Conservation (phyloP, 2,329 filamentous ascomycete genomes). For the Conoideocrella luteorostrata region DNA sequence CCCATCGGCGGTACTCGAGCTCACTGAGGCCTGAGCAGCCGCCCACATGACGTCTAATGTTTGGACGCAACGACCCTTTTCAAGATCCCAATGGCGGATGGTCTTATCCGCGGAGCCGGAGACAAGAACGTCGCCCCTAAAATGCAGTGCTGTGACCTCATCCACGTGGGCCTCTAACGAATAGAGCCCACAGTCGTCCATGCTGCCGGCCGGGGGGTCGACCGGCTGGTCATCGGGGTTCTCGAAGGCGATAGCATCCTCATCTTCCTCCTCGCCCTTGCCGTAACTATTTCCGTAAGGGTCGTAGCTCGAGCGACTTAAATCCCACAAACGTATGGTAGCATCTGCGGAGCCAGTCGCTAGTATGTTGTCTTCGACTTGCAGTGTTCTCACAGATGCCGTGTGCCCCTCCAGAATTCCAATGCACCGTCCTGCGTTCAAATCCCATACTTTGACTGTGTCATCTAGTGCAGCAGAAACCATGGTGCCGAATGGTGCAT, state of each 20-base stretch:
- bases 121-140: conserved; percentile 81
- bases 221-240: conserved; percentile 61
- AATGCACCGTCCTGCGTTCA: conserved; percentile 88
- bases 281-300: conserved; percentile 58
- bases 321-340: conserved; percentile 89
- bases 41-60: conserved; percentile 98
- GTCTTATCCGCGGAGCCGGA: conserved; percentile 98
- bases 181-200: conserved; percentile 85
- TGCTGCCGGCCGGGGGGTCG: conserved; percentile 70
- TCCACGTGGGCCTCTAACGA: conserved; percentile 86
- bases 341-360: conserved; percentile 94
- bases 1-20: conserved; percentile 53
- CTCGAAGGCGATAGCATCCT: conserved; percentile 66
- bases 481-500: conserved; percentile 93
- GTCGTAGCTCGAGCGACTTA: conserved; percentile 81
- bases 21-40: conserved; percentile 77
- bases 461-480: conserved; percentile 90
- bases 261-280: conserved; percentile 52
- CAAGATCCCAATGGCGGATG: conserved; percentile 92
- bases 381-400: conserved; percentile 84
- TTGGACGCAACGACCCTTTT: conserved; percentile 95
- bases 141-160: conserved; percentile 90
- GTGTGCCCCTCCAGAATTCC: conserved; percentile 89
- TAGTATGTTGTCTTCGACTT: conserved; percentile 92
- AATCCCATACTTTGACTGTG: conserved; percentile 90